These are phyloP conservation scores for Sporisorium reilianum DNA, from an alignment of 1,284 basidiomycete species.

Conservation along the genomic window DNA sequence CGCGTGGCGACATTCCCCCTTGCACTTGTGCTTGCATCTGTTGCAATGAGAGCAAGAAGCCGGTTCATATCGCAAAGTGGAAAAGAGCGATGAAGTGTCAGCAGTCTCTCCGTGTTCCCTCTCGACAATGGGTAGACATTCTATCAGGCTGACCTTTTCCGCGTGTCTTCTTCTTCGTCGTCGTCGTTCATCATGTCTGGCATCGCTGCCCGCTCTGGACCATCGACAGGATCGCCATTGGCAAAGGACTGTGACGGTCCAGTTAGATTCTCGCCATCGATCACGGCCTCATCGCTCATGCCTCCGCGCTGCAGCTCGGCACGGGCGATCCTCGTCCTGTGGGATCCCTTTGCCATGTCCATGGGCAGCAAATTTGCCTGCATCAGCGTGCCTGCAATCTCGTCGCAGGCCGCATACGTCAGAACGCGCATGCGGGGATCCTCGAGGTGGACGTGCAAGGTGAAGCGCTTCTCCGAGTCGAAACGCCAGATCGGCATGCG, in stretches of 20 bases:
- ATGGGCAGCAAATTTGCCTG: constrained; percentile 41
- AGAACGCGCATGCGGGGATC: constrained; percentile 62
- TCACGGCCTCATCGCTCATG: constrained; percentile 1
- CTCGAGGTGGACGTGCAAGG: constrained; percentile 53
- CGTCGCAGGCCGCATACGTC: constrained; percentile 46
- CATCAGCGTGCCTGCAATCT: constrained; percentile 44
- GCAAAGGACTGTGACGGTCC: constrained; percentile 2
- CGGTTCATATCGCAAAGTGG: background rate
- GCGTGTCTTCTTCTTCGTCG: constrained; percentile 35
- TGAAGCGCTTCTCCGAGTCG: constrained; percentile 43
- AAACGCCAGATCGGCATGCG: constrained; percentile 51
- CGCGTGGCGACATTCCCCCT: constrained; percentile 62
- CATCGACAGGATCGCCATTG: background rate
- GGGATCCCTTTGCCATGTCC: constrained; percentile 31
- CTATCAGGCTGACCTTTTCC: constrained; percentile 25
- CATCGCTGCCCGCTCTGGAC: background rate
- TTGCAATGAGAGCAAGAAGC: background rate
- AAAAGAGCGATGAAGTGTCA: background rate
- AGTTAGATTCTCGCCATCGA: background rate
- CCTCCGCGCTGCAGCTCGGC: constrained; percentile 18
- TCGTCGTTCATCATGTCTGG: background rate
- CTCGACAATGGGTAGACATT: background rate
- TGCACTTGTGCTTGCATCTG: constrained; percentile 59
- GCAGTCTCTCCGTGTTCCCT: background rate
- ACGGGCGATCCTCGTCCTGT: constrained; percentile 23